These are phyloP conservation scores for Cenchrus purpureus DNA, from an alignment of 176 grass and related monocot genomes.

Conservation along the genomic window DNA sequence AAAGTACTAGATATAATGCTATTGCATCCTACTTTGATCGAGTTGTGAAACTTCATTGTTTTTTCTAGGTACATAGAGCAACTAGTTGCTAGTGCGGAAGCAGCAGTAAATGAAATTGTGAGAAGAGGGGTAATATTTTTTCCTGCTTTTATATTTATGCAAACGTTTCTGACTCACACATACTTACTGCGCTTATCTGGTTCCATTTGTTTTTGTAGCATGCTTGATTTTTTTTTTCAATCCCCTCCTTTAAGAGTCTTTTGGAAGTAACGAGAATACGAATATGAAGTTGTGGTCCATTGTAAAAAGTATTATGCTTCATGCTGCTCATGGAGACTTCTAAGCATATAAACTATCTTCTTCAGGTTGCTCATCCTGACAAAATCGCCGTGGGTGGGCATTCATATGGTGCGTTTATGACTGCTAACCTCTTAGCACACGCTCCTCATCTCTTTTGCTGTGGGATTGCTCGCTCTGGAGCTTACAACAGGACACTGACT, in stretches of 20 bases:
- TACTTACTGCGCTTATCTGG: not conserved
- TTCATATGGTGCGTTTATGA: constrained; percentile 84
- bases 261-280: not conserved
- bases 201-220: not conserved
- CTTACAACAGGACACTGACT: constrained; percentile 91
- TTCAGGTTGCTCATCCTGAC: constrained; percentile 62
- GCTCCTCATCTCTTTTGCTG: constrained; percentile 80
- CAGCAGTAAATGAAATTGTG: constrained; percentile 70
- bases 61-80: constrained; percentile 77
- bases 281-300: not conserved
- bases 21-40: constrained; percentile 14
- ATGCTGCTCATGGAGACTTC: not conserved
- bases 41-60: not conserved
- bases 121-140: constrained; percentile 75
- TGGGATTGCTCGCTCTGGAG: constrained; percentile 83
- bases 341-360: constrained; percentile 6
- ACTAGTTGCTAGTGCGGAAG: constrained; percentile 78
- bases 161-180: constrained; percentile 27
- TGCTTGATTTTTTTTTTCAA: not conserved
- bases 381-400: constrained; percentile 77
- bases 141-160: not conserved
- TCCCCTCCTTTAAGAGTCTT: not conserved
- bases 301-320: not conserved
- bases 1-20: constrained; percentile 19
- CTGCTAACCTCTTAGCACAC: constrained; percentile 79